phyloP scores from a whole-genome alignment of 1,284 basidiomycete species.

The Fomitopsis schrenkii region DNA sequence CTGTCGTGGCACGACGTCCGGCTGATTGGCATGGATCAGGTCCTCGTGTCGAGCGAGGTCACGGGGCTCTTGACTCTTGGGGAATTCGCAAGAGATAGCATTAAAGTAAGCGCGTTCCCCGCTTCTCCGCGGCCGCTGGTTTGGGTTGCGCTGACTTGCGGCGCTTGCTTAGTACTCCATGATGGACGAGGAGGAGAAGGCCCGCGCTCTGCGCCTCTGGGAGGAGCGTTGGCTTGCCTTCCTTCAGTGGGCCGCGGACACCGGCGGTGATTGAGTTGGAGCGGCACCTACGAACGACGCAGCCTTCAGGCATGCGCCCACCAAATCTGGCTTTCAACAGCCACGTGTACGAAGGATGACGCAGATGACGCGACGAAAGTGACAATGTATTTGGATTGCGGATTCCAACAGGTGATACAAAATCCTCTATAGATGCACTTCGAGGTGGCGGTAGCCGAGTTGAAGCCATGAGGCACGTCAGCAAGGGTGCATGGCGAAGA shows the following conservation, averaged over 20 bases:
- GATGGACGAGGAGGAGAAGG: constrained; percentile 45
- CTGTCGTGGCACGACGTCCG: not conserved
- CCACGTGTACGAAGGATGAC: not conserved
- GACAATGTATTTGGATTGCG: too few relatives aligned
- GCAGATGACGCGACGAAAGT: too few relatives aligned
- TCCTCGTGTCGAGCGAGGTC: constrained; percentile 62
- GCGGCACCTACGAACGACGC: not conserved
- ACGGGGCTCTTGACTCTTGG: constrained; percentile 58
- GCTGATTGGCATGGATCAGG: constrained; percentile 30
- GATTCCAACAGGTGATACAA: too few relatives aligned
- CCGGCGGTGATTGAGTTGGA: not conserved
- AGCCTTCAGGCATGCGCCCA: not conserved
- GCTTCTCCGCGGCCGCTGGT: not conserved
- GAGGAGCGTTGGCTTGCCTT: constrained; percentile 52
- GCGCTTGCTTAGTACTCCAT: constrained; percentile 45
- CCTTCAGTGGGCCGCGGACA: constrained; percentile 39
- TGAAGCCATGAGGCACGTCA: too few relatives aligned
- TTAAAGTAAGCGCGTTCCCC: constrained; percentile 40
- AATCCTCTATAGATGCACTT: too few relatives aligned
- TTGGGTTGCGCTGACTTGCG: not conserved
- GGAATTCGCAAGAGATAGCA: constrained; percentile 59
- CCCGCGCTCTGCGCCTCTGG: constrained; percentile 40
- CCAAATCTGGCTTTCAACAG: not conserved
- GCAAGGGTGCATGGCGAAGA: too few relatives aligned
- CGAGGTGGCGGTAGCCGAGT: too few relatives aligned